Evolutionary conservation across 2,329 filamentous ascomycete species (phyloP).

Genomic region (Claviceps sorghi): DNA sequence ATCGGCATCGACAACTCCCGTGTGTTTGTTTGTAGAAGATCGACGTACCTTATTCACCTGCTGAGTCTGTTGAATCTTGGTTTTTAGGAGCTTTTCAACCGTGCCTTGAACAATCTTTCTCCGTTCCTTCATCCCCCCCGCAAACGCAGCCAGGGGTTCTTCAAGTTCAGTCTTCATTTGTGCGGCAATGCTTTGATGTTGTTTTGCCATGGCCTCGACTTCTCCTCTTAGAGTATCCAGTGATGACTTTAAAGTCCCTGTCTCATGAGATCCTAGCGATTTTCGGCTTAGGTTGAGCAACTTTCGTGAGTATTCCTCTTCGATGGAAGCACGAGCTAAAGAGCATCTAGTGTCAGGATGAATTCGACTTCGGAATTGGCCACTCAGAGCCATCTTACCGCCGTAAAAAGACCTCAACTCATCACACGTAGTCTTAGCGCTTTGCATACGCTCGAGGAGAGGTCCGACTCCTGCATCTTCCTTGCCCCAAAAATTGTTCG

Average conservation of each 20-base stretch:
- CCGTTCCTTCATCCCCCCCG: slow-evolving; percentile 89
- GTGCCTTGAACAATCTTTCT: slow-evolving; percentile 91
- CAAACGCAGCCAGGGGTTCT: slow-evolving; percentile 81
- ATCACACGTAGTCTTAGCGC: slow-evolving; percentile 86
- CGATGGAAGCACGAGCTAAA: slow-evolving; percentile 73
- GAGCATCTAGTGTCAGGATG: neutral
- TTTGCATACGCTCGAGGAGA: slow-evolving; percentile 85
- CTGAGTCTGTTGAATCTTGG: slow-evolving; percentile 82
- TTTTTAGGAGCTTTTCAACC: slow-evolving; percentile 86
- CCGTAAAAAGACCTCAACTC: slow-evolving; percentile 86
- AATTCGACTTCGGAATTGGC: neutral
- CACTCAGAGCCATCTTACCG: slow-evolving; percentile 32
- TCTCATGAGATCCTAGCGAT: slow-evolving; percentile 74
- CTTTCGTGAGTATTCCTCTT: slow-evolving; percentile 92
- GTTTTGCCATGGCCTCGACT: slow-evolving; percentile 84
- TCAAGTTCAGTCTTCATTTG: slow-evolving; percentile 97
- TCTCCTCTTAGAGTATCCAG: slow-evolving; percentile 80
- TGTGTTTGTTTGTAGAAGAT: neutral
- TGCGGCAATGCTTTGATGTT: slow-evolving; percentile 73
- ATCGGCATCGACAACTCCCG: neutral
- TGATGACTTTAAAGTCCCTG: slow-evolving; percentile 67
- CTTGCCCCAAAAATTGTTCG: slow-evolving; percentile 99
- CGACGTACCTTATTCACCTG: slow-evolving; percentile 70
- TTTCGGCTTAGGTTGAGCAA: slow-evolving; percentile 76
- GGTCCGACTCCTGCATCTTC: slow-evolving; percentile 91